Conservation (phyloP, 139 green algal species). For the Limnomonas spitsbergensis region DNA sequence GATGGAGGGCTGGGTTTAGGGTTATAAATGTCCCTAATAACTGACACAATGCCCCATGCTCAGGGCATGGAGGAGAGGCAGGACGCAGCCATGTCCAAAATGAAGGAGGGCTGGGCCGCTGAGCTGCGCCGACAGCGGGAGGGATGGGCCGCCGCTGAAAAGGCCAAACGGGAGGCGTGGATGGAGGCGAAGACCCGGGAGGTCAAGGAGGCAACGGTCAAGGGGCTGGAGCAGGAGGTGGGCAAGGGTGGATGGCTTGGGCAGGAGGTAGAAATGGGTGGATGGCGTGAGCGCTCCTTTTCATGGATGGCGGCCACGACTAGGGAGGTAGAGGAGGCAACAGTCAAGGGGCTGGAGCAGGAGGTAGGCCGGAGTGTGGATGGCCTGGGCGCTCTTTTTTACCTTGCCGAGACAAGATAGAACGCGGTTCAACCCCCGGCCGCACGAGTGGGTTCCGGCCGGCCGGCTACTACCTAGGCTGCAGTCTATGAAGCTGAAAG, state of each 20-base stretch:
- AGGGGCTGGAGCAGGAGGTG: slow-evolving; percentile 53
- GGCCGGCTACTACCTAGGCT: too few species aligned
- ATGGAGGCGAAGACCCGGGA: slow-evolving; percentile 54
- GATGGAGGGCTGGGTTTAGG: not conserved
- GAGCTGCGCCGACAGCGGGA: slow-evolving; percentile 54
- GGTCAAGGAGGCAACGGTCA: slow-evolving; percentile 67
- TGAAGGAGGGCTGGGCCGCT: slow-evolving; percentile 49
- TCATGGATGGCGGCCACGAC: slow-evolving; percentile 56
- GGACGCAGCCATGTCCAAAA: slow-evolving; percentile 30
- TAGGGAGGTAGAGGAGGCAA: slow-evolving; percentile 62
- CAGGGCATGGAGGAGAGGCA: slow-evolving; percentile 37
- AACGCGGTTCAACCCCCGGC: too few species aligned
- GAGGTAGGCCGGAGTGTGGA: slow-evolving; percentile 40
- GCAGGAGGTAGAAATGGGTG: not conserved
- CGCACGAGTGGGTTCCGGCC: too few species aligned
- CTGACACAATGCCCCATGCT: too few species aligned
- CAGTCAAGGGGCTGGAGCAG: slow-evolving; percentile 53
- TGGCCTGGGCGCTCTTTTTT: not conserved
- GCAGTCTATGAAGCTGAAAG: too few species aligned
- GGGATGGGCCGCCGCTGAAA: slow-evolving; percentile 46
- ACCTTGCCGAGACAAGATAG: too few species aligned
- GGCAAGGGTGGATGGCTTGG: not conserved
- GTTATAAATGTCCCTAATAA: not conserved
- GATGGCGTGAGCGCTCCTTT: not conserved
- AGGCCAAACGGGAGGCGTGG: slow-evolving; percentile 51